phyloP scores from a whole-genome alignment of 306 rosid genomes.

The Pachyrhizus erosus region DNA sequence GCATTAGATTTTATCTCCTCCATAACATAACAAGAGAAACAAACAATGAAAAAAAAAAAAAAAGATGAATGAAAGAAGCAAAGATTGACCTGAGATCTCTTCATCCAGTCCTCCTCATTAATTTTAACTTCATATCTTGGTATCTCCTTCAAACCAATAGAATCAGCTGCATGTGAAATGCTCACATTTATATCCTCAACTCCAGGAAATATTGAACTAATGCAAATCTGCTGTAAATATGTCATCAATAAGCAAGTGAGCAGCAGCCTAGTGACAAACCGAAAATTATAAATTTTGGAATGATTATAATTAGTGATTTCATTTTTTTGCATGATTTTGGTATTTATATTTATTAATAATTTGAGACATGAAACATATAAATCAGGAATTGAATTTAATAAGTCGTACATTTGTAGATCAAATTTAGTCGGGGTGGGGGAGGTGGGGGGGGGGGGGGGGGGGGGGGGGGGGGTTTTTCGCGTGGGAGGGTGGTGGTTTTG shows the following conservation, averaged over 20 bases:
- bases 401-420: not conserved
- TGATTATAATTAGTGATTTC: not conserved
- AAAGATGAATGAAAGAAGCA: conserved; percentile 14
- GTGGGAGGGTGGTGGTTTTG: too few species aligned
- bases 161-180: conserved; percentile 76
- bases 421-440: not conserved
- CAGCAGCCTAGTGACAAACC: not conserved
- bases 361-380: not conserved
- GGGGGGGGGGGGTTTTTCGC: too few species aligned
- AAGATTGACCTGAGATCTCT: conserved; percentile 71
- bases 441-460: too few species aligned
- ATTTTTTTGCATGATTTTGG: conserved; percentile 4
- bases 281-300: not conserved
- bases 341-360: not conserved
- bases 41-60: not conserved
- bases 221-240: conserved; percentile 61
- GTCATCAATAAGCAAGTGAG: conserved; percentile 30
- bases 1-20: conserved; percentile 13
- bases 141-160: conserved; percentile 81
- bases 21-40: not conserved
- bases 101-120: conserved; percentile 81
- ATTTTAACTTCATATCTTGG: conserved; percentile 69
- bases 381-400: not conserved
- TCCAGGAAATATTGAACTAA: conserved; percentile 70
- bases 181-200: conserved; percentile 62